Conservation (phyloP, 169 alveolate species). For the Cryptosporidium canis region DNA sequence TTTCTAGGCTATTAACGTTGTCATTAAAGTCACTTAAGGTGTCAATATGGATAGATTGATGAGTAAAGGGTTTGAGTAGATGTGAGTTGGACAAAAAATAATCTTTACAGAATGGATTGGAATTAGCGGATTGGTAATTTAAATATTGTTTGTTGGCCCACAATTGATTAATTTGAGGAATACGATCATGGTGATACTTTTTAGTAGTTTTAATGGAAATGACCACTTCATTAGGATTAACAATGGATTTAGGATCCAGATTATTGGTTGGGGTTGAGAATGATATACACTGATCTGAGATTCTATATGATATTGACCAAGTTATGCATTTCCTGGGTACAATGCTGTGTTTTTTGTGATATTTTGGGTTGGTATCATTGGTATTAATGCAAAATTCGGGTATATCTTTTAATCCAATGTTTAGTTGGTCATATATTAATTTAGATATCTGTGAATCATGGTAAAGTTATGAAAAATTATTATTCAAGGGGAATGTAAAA, state of each 20-base stretch:
- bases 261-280: slow-evolving; percentile 9
- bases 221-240: slow-evolving; percentile 51
- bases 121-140: slow-evolving; percentile 11
- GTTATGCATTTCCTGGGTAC: slow-evolving; percentile 40
- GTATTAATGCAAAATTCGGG: slow-evolving; percentile 37
- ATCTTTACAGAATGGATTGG: slow-evolving; percentile 9
- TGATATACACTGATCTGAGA: slow-evolving; percentile 36
- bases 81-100: neutral
- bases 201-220: slow-evolving; percentile 55
- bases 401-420: slow-evolving; percentile 31
- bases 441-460: slow-evolving; percentile 7
- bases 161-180: slow-evolving; percentile 30
- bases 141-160: slow-evolving; percentile 27
- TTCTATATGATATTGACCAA: slow-evolving; percentile 58
- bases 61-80: neutral
- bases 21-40: slow-evolving; percentile 21
- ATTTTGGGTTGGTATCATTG: slow-evolving; percentile 2
- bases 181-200: slow-evolving; percentile 2
- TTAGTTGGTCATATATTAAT: slow-evolving; percentile 13
- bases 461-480: neutral
- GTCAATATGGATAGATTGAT: slow-evolving; percentile 15
- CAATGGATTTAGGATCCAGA: neutral
- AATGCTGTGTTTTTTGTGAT: slow-evolving; percentile 25
- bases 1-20: neutral
- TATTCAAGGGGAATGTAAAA: neutral